phyloP scores from a whole-genome alignment of 148 eudicot species.

The Limonium bicolor region DNA sequence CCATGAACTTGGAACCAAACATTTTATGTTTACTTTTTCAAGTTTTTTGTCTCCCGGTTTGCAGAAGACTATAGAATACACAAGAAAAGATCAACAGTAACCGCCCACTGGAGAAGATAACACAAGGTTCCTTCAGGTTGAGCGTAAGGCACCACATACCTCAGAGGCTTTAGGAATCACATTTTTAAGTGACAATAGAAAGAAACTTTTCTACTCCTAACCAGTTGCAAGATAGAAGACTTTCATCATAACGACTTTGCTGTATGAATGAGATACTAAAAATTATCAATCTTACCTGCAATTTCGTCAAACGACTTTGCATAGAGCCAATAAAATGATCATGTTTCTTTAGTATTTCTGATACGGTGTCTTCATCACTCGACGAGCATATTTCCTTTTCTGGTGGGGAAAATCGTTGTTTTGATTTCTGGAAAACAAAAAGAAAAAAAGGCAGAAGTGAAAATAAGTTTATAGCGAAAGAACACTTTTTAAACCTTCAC shows the following conservation, averaged over 20 bases:
- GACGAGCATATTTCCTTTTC: conserved; percentile 33
- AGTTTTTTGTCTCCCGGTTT: too few relatives aligned
- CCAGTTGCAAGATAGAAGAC: background rate
- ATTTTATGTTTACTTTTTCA: too few relatives aligned
- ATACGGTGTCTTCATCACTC: conserved; percentile 48
- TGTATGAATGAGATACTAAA: too few relatives aligned
- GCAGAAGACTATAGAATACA: too few relatives aligned
- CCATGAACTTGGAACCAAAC: too few relatives aligned
- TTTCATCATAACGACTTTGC: background rate
- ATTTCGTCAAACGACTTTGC: conserved; percentile 75
- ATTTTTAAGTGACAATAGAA: background rate
- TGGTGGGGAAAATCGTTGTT: conserved; percentile 20
- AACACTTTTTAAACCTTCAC: too few relatives aligned
- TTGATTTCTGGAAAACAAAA: conserved; percentile 14
- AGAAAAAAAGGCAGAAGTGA: conserved; percentile 6
- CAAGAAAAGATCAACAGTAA: too few relatives aligned
- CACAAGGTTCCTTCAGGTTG: too few relatives aligned
- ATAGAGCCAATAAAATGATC: conserved; percentile 61
- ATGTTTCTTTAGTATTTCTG: conserved; percentile 59
- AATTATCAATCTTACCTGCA: conserved; percentile 37
- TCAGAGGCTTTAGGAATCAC: too few relatives aligned
- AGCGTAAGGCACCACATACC: too few relatives aligned
- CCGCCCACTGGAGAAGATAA: too few relatives aligned
- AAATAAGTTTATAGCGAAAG: background rate
- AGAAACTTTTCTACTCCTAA: background rate